Evolutionary conservation across 78 protist species (phyloP).

Genomic region (Goniomonas avonlea): DNA sequence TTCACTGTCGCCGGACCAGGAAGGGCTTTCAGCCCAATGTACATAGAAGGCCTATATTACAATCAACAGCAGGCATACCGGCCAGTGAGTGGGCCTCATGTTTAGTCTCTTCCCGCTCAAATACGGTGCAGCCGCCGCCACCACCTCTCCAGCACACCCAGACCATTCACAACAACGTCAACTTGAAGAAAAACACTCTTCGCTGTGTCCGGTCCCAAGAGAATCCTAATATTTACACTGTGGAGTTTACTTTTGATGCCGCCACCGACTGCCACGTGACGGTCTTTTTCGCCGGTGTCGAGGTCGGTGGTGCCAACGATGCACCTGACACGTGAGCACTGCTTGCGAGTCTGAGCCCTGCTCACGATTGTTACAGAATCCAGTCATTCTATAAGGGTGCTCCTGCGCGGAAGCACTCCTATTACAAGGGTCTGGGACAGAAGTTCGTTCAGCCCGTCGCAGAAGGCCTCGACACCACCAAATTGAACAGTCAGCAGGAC

Average conservation of each 20-base stretch:
- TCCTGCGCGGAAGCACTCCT: neutral
- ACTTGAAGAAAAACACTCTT: constrained; percentile 27
- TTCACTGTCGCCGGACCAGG: too few species aligned
- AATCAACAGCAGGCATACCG: too few species aligned
- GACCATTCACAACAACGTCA: constrained; percentile 38
- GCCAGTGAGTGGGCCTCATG: too few species aligned
- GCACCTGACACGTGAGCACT: neutral
- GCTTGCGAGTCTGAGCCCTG: neutral
- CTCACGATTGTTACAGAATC: neutral
- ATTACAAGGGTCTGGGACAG: constrained; percentile 6
- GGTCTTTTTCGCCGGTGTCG: neutral
- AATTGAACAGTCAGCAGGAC: neutral
- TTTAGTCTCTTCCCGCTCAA: too few species aligned
- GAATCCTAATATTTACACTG: neutral
- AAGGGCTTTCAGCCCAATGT: too few species aligned
- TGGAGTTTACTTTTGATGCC: constrained; percentile 28
- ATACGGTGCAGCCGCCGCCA: neutral
- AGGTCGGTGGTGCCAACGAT: neutral
- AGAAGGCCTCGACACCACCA: neutral
- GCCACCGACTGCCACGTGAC: neutral
- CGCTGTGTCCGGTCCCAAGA: neutral
- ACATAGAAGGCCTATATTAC: too few species aligned
- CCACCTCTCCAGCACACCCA: constrained; percentile 18
- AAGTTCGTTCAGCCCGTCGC: neutral
- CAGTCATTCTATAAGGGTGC: neutral